phyloP scores from a whole-genome alignment of 768 basidiomycete species.

The Panus rudis region DNA sequence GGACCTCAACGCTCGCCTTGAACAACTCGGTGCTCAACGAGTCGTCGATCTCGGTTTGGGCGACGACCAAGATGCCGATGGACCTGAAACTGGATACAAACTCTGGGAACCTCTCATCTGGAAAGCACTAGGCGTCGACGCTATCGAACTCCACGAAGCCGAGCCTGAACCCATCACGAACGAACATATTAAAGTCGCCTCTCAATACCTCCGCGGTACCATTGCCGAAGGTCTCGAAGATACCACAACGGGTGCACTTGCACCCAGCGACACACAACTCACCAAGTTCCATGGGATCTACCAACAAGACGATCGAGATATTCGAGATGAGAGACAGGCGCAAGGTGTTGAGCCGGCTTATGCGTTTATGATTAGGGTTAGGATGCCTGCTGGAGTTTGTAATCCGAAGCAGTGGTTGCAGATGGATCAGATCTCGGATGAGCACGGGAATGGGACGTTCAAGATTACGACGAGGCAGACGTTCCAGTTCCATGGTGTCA shows the following conservation, averaged over 20 bases:
- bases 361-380: constrained; percentile 96
- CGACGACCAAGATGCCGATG: constrained; percentile 97
- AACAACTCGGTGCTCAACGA: constrained; percentile 73
- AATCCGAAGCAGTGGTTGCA: constrained; percentile 86
- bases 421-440: constrained; percentile 95
- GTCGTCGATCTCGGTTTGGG: constrained; percentile 76
- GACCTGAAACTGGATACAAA: constrained; percentile 93
- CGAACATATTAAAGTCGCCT: constrained; percentile 98
- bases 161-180: constrained; percentile 98
- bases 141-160: constrained; percentile 79
- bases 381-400: constrained; percentile 96
- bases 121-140: constrained; percentile 92
- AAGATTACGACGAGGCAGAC: constrained; percentile 98
- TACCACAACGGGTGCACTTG: constrained; percentile 81
- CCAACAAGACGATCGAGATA: constrained; percentile 97
- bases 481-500: constrained; percentile 99
- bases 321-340: constrained; percentile 89
- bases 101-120: constrained; percentile 90
- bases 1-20: constrained; percentile 78
- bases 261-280: constrained; percentile 84
- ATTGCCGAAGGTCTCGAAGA: constrained; percentile 90
- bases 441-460: constrained; percentile 88
- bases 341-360: constrained; percentile 94
- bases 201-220: constrained; percentile 88
- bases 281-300: constrained; percentile 98